These are phyloP conservation scores for Dioszegia hungarica DNA, from an alignment of 768 basidiomycete species.

Conservation along the genomic window DNA sequence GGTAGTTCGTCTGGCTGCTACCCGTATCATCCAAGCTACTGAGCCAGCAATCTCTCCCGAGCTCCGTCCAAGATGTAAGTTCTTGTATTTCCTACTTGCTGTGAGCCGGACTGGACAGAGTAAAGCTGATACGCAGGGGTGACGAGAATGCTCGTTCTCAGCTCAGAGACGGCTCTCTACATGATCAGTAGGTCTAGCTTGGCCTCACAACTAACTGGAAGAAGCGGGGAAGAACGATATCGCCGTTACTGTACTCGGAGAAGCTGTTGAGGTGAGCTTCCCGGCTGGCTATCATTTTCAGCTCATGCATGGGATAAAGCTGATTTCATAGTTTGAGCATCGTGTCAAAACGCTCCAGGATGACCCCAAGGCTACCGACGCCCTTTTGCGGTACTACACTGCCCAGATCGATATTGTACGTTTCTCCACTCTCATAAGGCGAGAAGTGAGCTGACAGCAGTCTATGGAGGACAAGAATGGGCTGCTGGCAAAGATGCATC, in stretches of 20 bases:
- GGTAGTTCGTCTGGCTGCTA: background rate
- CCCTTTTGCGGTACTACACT: background rate
- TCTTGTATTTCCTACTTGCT: background rate
- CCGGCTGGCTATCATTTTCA: too few species aligned
- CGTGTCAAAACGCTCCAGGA: background rate
- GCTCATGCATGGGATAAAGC: background rate
- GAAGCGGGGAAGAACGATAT: background rate
- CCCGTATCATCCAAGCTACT: background rate
- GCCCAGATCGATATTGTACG: constrained; percentile 7
- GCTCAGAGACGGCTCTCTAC: constrained; percentile 1
- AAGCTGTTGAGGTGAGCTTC: background rate
- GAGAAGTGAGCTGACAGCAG: background rate
- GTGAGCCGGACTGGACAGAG: background rate
- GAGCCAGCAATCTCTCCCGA: background rate
- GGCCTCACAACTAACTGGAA: background rate
- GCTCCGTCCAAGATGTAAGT: background rate
- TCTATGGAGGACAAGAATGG: constrained; percentile 1
- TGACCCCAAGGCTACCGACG: background rate
- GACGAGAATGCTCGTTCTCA: background rate
- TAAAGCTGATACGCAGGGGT: background rate
- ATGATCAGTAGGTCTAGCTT: background rate
- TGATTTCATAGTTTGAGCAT: background rate
- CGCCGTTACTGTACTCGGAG: background rate
- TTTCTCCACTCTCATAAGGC: background rate
- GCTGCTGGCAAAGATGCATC: background rate